Evolutionary conservation across 805 yeast genomes (phyloP).

Genomic region (Candida glaebosa): DNA sequence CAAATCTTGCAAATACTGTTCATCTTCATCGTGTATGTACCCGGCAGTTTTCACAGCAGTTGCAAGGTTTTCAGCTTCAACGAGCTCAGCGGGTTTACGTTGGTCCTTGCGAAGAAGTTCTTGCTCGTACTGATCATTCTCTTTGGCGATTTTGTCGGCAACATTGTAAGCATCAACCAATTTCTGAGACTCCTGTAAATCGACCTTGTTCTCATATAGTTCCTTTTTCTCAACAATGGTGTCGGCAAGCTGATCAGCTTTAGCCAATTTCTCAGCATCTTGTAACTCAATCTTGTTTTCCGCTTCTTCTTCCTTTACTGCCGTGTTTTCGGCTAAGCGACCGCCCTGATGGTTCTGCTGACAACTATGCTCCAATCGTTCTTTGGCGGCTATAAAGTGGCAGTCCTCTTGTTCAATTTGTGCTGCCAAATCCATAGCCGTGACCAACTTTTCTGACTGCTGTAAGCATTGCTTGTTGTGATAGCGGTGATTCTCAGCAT

Average conservation of each 20-base stretch:
- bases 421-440: constrained; percentile 1
- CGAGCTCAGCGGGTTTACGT: not conserved
- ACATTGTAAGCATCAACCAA: constrained; percentile 3
- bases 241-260: not conserved
- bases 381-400: not conserved
- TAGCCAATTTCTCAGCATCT: constrained; percentile 2
- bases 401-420: not conserved
- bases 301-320: not conserved
- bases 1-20: not conserved
- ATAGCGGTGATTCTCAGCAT: constrained; percentile 1
- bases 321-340: not conserved
- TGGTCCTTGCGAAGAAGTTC: not conserved
- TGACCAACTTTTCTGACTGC: constrained; percentile 1
- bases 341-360: not conserved
- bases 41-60: constrained; percentile 3
- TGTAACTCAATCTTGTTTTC: constrained; percentile 1
- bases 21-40: not conserved
- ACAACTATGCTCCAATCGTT: not conserved
- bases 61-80: constrained; percentile 2
- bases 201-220: constrained; percentile 1
- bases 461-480: constrained; percentile 1
- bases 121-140: not conserved
- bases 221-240: not conserved
- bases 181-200: constrained; percentile 1
- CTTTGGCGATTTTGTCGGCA: constrained; percentile 6